Evolutionary conservation across 768 basidiomycete species (phyloP).

Genomic region (Leccinum longicurvipes): DNA sequence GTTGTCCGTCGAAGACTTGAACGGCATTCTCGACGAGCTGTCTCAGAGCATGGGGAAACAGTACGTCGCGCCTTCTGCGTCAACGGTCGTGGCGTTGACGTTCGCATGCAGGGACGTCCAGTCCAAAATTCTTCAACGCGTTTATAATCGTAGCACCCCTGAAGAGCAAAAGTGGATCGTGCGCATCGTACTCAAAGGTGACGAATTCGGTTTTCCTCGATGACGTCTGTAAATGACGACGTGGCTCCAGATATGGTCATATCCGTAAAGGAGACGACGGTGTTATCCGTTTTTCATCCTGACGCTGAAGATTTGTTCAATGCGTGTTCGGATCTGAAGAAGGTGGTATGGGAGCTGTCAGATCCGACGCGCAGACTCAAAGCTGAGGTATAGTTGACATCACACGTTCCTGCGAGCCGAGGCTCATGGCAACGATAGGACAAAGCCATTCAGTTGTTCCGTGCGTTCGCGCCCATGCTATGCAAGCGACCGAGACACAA

Average conservation of each 20-base stretch:
- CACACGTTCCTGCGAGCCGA: too few species aligned
- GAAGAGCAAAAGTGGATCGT: conserved; percentile 95
- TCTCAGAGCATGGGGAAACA: conserved; percentile 69
- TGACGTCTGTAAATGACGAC: background rate
- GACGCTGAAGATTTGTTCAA: conserved; percentile 95
- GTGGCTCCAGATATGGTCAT: conserved; percentile 74
- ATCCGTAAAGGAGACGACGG: conserved; percentile 90
- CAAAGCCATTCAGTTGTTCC: conserved; percentile 77
- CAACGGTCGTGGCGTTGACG: conserved; percentile 5
- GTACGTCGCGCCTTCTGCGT: conserved; percentile 38
- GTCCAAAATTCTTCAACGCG: conserved; percentile 66
- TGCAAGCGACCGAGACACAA: conserved; percentile 83
- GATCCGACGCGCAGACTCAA: conserved; percentile 68
- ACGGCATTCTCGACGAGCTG: conserved; percentile 75
- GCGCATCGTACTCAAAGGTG: conserved; percentile 94
- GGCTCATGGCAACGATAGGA: conserved; percentile 49
- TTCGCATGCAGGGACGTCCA: conserved; percentile 60
- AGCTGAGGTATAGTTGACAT: conserved; percentile 41
- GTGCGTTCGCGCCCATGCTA: conserved; percentile 91
- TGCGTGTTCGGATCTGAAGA: conserved; percentile 94
- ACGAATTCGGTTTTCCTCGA: background rate
- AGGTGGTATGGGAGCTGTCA: conserved; percentile 86
- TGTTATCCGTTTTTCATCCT: conserved; percentile 88
- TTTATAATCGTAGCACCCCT: conserved; percentile 77
- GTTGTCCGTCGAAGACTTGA: conserved; percentile 80